phyloP scores from a whole-genome alignment of 306 rosid genomes.

The Cucurbita ficifolia region DNA sequence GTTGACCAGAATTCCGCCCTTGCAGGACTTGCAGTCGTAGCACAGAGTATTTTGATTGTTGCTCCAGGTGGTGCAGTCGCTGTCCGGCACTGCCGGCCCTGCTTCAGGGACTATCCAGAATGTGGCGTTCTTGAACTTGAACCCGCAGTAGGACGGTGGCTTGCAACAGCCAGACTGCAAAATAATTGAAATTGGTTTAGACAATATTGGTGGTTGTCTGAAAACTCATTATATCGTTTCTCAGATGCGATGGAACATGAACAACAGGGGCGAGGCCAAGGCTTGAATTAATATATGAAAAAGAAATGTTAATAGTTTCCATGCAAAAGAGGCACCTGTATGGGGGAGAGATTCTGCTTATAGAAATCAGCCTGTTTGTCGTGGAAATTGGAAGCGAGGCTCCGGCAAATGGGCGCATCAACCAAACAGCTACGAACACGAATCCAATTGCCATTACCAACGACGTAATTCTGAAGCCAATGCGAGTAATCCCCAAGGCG shows the following conservation, averaged over 20 bases:
- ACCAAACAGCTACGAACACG: constrained; percentile 47
- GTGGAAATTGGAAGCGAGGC: constrained; percentile 21
- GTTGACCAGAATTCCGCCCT: constrained; percentile 59
- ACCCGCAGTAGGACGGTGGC: constrained; percentile 66
- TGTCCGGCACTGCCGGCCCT: constrained; percentile 24
- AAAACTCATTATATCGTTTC: background rate
- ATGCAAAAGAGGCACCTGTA: constrained; percentile 30
- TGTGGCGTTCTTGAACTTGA: constrained; percentile 45
- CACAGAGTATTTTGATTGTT: constrained; percentile 37
- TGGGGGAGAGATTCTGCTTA: constrained; percentile 34
- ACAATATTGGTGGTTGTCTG: too few species aligned
- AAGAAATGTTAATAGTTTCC: too few species aligned
- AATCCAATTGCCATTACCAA: constrained; percentile 41
- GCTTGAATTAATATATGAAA: too few species aligned
- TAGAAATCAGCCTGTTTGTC: constrained; percentile 20
- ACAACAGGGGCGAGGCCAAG: background rate
- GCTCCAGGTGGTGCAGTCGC: constrained; percentile 56
- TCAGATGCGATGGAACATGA: background rate
- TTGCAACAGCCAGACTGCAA: constrained; percentile 75
- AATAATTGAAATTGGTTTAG: background rate
- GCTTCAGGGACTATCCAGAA: constrained; percentile 45
- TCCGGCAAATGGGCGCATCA: constrained; percentile 36
- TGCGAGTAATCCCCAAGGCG: constrained; percentile 47
- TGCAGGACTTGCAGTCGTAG: constrained; percentile 74
- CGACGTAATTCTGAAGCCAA: constrained; percentile 59